phyloP scores from a whole-genome alignment of 2,329 filamentous ascomycete species.

The Cordyceps fumosorosea region DNA sequence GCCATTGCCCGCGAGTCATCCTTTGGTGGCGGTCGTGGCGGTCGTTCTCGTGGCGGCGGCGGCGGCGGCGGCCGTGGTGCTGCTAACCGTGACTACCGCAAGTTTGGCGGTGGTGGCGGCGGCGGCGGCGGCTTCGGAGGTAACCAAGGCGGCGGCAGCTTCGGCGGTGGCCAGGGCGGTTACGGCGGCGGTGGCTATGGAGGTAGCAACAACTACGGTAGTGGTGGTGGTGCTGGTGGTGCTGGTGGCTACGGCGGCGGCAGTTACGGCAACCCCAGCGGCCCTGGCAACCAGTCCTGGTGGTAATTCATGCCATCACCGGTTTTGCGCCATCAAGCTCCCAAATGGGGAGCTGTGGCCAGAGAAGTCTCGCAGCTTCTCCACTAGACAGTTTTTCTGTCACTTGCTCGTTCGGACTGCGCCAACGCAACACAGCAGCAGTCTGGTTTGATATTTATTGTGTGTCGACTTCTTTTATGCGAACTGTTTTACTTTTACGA shows the following conservation, averaged over 20 bases:
- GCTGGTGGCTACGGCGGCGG: constrained; percentile 31
- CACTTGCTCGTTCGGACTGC: background rate
- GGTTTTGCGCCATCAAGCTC: background rate
- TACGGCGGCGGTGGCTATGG: constrained; percentile 27
- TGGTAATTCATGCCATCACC: constrained; percentile 40
- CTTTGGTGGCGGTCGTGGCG: constrained; percentile 63
- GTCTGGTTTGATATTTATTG: constrained; percentile 22
- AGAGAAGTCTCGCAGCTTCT: background rate
- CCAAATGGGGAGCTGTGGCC: background rate
- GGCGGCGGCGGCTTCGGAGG: constrained; percentile 27
- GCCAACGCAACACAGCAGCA: background rate
- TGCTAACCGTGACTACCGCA: constrained; percentile 85
- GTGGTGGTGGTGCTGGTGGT: constrained; percentile 38
- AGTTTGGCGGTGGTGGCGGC: constrained; percentile 53
- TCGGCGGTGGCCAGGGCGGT: constrained; percentile 23
- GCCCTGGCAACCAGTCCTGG: constrained; percentile 60
- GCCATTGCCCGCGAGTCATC: constrained; percentile 93
- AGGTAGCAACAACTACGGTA: constrained; percentile 29
- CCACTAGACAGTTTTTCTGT: background rate
- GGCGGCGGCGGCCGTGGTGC: constrained; percentile 64
- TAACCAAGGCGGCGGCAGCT: constrained; percentile 19
- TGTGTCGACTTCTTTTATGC: background rate
- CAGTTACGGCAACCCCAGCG: constrained; percentile 62
- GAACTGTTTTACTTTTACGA: constrained; percentile 8
- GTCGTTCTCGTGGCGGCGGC: constrained; percentile 41